phyloP scores from a whole-genome alignment of 306 rosid genomes.

The Vigna angularis region DNA sequence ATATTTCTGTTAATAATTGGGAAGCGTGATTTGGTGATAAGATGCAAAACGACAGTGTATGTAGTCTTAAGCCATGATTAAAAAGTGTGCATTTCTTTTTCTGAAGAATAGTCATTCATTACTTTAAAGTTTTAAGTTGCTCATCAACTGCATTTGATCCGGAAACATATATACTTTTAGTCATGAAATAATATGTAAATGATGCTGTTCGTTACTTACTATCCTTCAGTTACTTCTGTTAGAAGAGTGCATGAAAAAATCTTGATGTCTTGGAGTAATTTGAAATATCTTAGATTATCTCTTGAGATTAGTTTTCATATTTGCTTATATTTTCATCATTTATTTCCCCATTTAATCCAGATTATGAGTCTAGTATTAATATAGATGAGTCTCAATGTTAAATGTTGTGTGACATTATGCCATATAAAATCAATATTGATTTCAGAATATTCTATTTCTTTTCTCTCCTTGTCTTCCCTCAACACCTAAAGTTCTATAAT shows the following conservation, averaged over 20 bases:
- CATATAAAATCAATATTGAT: not conserved
- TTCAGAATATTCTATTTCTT: slow-evolving; percentile 3
- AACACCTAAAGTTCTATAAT: not conserved
- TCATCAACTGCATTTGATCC: not conserved
- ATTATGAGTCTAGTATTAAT: not conserved
- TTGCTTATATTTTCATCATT: not conserved
- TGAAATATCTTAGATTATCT: not conserved
- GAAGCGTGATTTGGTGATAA: not conserved
- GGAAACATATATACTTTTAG: not conserved
- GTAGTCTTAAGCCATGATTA: not conserved
- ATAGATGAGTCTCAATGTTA: not conserved
- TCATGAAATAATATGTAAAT: not conserved
- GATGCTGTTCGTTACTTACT: not conserved
- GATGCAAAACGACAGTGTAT: not conserved
- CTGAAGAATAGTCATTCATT: not conserved
- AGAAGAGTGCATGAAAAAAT: not conserved
- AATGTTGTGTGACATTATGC: not conserved
- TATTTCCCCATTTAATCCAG: slow-evolving; percentile 14
- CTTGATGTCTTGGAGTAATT: not conserved
- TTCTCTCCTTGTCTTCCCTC: not conserved
- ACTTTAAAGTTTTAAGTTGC: slow-evolving; percentile 12
- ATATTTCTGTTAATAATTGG: slow-evolving; percentile 18
- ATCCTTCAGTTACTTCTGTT: not conserved
- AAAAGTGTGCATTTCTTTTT: slow-evolving; percentile 10
- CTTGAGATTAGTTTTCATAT: not conserved